These are phyloP conservation scores for Achaetomium macrosporum DNA, from an alignment of 2,329 filamentous ascomycete species.

Conservation along the genomic window DNA sequence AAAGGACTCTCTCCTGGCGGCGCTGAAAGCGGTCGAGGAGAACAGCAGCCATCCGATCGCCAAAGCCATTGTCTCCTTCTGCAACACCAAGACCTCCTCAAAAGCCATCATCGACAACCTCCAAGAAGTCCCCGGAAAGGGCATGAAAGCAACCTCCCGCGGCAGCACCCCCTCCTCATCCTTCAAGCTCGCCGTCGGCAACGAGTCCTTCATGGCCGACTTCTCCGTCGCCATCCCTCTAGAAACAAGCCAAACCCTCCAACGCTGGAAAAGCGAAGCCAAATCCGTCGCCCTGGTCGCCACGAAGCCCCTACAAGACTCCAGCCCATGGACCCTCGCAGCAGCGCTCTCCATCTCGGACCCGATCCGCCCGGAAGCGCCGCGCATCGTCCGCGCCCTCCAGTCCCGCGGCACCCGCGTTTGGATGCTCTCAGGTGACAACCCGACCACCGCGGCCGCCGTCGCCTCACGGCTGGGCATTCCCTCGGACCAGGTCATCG, in stretches of 20 bases:
- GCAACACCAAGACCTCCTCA: conserved; percentile 34
- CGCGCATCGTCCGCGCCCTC: conserved; percentile 58
- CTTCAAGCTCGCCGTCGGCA: conserved; percentile 60
- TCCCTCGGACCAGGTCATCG: conserved; percentile 66
- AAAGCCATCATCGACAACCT: conserved; percentile 37
- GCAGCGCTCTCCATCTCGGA: conserved; percentile 74
- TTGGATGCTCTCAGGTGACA: conserved; percentile 93
- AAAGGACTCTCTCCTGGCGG: conserved; percentile 39
- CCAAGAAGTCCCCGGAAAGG: conserved; percentile 66
- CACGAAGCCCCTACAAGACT: conserved; percentile 28
- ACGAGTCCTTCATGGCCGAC: conserved; percentile 61
- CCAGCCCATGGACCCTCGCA: conserved; percentile 43
- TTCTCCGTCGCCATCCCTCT: conserved; percentile 37
- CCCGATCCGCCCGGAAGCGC: conserved; percentile 68
- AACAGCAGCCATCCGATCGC: conserved; percentile 72
- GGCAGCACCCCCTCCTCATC: conserved; percentile 28
- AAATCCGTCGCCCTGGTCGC: conserved; percentile 60
- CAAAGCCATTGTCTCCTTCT: conserved; percentile 62
- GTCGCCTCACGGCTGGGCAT: conserved; percentile 76
- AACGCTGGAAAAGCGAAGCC: conserved; percentile 56
- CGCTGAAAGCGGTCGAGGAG: conserved; percentile 58
- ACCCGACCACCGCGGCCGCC: conserved; percentile 72
- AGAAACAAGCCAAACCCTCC: conserved; percentile 34
- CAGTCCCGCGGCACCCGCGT: conserved; percentile 62
- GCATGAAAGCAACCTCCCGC: conserved; percentile 54